phyloP scores from a whole-genome alignment of 108 stramenopile genomes.

The Seminavis robusta region DNA sequence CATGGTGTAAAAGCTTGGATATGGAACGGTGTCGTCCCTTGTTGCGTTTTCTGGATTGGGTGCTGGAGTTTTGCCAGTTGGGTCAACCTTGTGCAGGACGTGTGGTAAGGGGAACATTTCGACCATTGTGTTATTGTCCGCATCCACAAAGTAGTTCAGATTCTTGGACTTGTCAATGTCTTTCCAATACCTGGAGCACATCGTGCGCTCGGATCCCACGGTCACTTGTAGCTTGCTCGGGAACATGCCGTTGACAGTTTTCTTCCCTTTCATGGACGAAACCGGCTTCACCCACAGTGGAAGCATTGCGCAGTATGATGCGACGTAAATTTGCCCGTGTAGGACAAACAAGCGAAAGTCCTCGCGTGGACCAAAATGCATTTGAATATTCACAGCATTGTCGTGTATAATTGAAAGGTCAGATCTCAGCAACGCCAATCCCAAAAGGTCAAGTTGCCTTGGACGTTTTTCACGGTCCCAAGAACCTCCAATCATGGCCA shows the following conservation, averaged over 20 bases:
- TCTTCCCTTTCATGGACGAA: background rate
- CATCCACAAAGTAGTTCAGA: constrained; percentile 6
- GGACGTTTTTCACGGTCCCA: background rate
- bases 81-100: no score
- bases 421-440: background rate
- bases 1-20: constrained; percentile 7
- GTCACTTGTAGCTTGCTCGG: no score
- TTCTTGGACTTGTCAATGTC: background rate
- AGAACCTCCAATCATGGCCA: background rate
- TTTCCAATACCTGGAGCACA: background rate
- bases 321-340: constrained; percentile 5
- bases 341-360: background rate
- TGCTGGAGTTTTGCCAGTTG: no score
- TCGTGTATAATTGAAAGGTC: background rate
- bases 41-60: no score
- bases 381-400: background rate
- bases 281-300: background rate
- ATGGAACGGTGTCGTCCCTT: no score
- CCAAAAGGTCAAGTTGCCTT: background rate
- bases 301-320: background rate
- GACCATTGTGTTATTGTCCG: constrained; percentile 5
- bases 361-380: background rate
- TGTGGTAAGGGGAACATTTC: constrained; percentile 4
- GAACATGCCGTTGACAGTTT: no score
- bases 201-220: no score